Base-by-base conservation (phyloP, 306 rosid species). In the Clitoria ternatea region DNA sequence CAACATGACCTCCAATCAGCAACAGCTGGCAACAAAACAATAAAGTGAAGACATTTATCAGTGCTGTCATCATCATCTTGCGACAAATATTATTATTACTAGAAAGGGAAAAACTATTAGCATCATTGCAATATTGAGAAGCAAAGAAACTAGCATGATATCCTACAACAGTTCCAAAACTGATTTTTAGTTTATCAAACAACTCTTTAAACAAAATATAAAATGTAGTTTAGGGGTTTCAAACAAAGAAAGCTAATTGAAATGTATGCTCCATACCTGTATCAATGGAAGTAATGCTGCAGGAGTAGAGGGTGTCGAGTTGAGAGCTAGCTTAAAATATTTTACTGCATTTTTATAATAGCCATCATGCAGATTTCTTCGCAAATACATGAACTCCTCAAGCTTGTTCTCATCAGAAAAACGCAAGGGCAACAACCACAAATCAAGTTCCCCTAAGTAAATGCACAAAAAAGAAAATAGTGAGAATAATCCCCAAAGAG, bases 1-100 rank as follows among this genome's bases (percentile, higher is more conserved):
- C 81, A 60, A 90, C 83, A 75, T 66, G 85, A 82, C 96, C 96
- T 67, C 89, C 86, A 23, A 93, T 83, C 75, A 88, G 82, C 85
- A 87, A 75, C 74, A 90, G 71, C 97, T 90, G 80, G 56, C 33
- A 62, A 36, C 65, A 79, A 20, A 52, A 74, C 66, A 66, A 78
- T 12, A 53, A 78, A n/a, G 45, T 47, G 53, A 63, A 65, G 9
- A 36, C 13, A 57, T 57, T 57, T 18, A 17, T 60, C 14, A 60
- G 18, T 7, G 18, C 33, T 4, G 5, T 17, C 26, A 33, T 33
- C 13, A 33, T 33, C 45, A 32, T 7, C 65, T 33, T 8, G 45
- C 44, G 10, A 59, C 24, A 33, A n/a, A 33, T 29, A 55, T 14
- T 57, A 33, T 59, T 33, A 17, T 33, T 59, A 14, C 26, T 17